phyloP scores from a whole-genome alignment of 2,329 filamentous ascomycete species.

The Exophiala phaeomuriformis region DNA sequence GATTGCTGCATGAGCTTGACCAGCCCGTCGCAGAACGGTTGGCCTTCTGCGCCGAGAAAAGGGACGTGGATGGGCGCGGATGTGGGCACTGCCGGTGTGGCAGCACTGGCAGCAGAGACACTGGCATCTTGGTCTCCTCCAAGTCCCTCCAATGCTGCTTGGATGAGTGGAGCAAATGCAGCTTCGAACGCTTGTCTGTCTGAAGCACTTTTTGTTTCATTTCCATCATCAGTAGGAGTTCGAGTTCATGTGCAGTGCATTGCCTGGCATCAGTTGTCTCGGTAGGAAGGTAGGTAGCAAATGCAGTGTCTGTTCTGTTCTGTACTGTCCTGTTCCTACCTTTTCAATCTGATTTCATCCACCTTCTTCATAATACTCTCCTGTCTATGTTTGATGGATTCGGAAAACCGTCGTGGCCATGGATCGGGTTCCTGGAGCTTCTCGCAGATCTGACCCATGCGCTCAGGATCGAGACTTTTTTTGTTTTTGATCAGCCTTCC shows the following conservation, averaged over 20 bases:
- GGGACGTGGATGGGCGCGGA: constrained; percentile 5
- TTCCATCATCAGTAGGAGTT: too few relatives aligned
- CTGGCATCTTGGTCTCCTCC: neutral
- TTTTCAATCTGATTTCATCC: constrained; percentile 10
- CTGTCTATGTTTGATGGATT: constrained; percentile 7
- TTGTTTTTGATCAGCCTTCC: neutral
- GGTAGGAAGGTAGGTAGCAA: too few relatives aligned
- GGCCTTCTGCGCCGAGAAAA: constrained; percentile 15
- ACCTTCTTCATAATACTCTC: constrained; percentile 6
- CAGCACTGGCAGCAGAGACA: neutral
- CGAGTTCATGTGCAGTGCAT: too few relatives aligned
- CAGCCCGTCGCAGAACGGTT: constrained; percentile 11
- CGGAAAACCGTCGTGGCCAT: constrained; percentile 13
- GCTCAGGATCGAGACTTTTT: constrained; percentile 13
- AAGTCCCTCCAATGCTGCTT: constrained; percentile 9
- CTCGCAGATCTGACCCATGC: constrained; percentile 14
- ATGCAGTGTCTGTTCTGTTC: too few relatives aligned
- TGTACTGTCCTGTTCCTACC: neutral
- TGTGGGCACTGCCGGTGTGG: neutral
- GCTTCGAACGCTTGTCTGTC: constrained; percentile 10
- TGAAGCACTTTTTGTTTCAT: neutral
- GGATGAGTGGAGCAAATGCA: constrained; percentile 12
- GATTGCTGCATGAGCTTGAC: constrained; percentile 13
- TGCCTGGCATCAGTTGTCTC: too few relatives aligned
- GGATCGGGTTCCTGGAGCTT: constrained; percentile 16